Evolutionary conservation across 176 grass and related monocot species (phyloP), one percentile per base, ranked within the genome.

Genomic region (Musa itinerans): DNA sequence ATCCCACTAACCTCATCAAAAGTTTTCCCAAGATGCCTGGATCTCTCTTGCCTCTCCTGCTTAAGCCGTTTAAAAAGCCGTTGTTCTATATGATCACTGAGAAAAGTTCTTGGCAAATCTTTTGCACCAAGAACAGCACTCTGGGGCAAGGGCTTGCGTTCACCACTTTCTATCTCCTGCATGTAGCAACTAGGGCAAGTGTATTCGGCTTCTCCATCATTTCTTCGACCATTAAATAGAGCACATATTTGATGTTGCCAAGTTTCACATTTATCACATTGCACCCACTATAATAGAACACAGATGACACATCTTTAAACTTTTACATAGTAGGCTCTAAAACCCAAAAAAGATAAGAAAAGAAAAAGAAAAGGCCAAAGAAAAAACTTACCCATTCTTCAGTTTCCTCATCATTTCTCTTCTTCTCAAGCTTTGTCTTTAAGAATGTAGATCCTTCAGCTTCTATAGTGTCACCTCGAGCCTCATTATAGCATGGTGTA

Each of bases 201-300:
- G 65, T 98, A 98, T 71, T 98, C 94, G 75, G 94, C 94, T 89
- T 98, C 88, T 58, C 88, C 94, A 26, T 90, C 94, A 50, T 98
- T 98, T 79, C 94, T 98, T 89, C 88, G 89, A 20, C 88, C 90
- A 85, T 98, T 98, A 71, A 98, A 98, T 29, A 98, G 54, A 77
- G 94, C 94, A 82, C 94, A 98, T 81, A 98, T 98, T 83, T 98
- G 94, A 81, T 98, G 94, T 64, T 98, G 90, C 94, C 94, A 98
- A 72, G 90, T 87, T 89, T 93, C 96, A 86, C 96, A 99, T 76
- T 95, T 99, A 83, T 99, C 96, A 77, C 96, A 99, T 75, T 99
- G 96, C 73, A 92, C 96, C 96, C 96, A 99, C 96, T 99, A 83
- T 77, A 82, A 70, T n/a, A 77, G 11, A 65, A 65, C 43, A 77